Evolutionary conservation across 495 filamentous ascomycete species (phyloP).

Genomic region (Penicillium bialowiezense): DNA sequence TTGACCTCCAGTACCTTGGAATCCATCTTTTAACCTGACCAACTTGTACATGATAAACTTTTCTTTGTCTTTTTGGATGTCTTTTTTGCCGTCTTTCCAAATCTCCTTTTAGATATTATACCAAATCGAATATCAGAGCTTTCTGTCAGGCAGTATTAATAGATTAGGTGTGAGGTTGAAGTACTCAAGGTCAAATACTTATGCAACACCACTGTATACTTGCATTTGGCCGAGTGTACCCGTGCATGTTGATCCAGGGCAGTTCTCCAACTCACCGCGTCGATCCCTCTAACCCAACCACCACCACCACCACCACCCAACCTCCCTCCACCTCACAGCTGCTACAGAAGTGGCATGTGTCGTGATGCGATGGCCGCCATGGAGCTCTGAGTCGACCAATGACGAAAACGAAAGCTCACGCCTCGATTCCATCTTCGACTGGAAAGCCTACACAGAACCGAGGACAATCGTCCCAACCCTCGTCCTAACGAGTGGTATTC

Average conservation of each 20-base stretch:
- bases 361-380: conserved; percentile 55
- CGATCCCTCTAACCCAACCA: conserved; percentile 13
- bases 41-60: no score
- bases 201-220: no score
- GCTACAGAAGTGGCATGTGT: conserved; percentile 27
- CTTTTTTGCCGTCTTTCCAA: no score
- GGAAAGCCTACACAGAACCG: conserved; percentile 64
- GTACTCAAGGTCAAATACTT: no score
- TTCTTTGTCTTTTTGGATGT: no score
- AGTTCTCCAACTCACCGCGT: background rate
- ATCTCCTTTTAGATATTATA: no score
- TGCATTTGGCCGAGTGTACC: background rate
- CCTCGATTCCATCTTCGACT: conserved; percentile 39
- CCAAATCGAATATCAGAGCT: no score
- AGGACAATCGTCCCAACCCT: conserved; percentile 64
- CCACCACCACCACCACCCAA: conserved; percentile 6
- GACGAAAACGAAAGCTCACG: conserved; percentile 21
- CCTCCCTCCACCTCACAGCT: conserved; percentile 3
- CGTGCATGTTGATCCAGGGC: conserved; percentile 1
- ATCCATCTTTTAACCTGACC: no score
- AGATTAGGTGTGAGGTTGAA: no score
- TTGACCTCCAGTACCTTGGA: no score
- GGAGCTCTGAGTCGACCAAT: conserved; percentile 39
- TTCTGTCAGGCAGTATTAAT: no score
- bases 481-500: conserved; percentile 64